phyloP scores from a whole-genome alignment of 805 yeast genomes.

The Suhomyces xylopsoci region DNA sequence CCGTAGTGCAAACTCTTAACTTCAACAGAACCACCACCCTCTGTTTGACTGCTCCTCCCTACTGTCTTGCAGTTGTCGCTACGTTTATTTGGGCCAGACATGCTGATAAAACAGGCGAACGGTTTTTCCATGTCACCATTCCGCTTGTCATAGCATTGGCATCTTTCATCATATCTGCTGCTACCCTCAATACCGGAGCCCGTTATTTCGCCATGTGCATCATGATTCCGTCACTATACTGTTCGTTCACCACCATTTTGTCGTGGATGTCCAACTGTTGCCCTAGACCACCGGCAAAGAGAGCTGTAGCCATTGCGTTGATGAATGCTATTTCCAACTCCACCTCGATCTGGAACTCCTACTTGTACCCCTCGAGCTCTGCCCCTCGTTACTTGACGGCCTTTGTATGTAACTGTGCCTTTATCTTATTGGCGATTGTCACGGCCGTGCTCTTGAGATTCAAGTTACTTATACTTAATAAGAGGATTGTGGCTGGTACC shows the following conservation, averaged over 20 bases:
- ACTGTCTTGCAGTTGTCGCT: constrained; percentile 47
- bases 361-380: constrained; percentile 43
- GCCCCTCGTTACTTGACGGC: constrained; percentile 50
- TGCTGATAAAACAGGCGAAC: constrained; percentile 55
- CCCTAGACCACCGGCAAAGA: constrained; percentile 57
- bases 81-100: constrained; percentile 54
- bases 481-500: constrained; percentile 40
- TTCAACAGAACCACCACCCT: constrained; percentile 49
- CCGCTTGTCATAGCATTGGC: constrained; percentile 43
- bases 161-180: constrained; percentile 47
- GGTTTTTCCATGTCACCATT: constrained; percentile 47
- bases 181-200: constrained; percentile 53
- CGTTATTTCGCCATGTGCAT: constrained; percentile 59
- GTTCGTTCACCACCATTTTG: constrained; percentile 50
- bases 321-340: constrained; percentile 57
- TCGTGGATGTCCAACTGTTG: constrained; percentile 56
- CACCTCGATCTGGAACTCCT: constrained; percentile 55
- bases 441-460: constrained; percentile 38
- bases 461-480: constrained; percentile 38
- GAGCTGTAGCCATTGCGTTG: constrained; percentile 56
- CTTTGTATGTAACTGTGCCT: constrained; percentile 47
- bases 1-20: constrained; percentile 55
- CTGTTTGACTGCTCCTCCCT: constrained; percentile 60
- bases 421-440: constrained; percentile 38
- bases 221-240: constrained; percentile 55